phyloP scores from a whole-genome alignment of 1,139 yeast species.

The Kodamaea alishanica region DNA sequence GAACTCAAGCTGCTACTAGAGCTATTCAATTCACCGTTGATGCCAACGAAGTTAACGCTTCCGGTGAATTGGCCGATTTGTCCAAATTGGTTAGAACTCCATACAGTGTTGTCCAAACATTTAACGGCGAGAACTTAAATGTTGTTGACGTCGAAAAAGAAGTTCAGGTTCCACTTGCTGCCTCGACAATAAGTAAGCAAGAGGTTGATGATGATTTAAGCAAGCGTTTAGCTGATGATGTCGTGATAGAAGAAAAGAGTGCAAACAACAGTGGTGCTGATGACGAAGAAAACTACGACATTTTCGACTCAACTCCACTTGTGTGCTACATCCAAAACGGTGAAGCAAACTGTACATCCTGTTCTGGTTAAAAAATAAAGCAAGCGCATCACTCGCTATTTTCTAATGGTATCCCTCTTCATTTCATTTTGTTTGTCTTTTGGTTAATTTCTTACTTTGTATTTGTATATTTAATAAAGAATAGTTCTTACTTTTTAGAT shows the following conservation, averaged over 20 bases:
- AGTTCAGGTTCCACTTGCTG: slow-evolving; percentile 6
- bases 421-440: slow-evolving; percentile 5
- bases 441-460: too few relatives aligned
- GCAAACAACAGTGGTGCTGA: slow-evolving; percentile 3
- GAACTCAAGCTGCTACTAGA: slow-evolving; percentile 62
- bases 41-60: slow-evolving; percentile 26
- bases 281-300: slow-evolving; percentile 17
- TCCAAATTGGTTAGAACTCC: slow-evolving; percentile 9
- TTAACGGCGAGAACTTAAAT: slow-evolving; percentile 7
- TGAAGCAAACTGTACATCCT: slow-evolving; percentile 43
- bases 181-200: background rate
- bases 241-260: slow-evolving; percentile 9
- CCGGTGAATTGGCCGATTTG: slow-evolving; percentile 10
- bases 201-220: slow-evolving; percentile 6
- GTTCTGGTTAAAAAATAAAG: slow-evolving; percentile 35
- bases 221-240: slow-evolving; percentile 8
- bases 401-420: too few relatives aligned
- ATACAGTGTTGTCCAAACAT: slow-evolving; percentile 7
- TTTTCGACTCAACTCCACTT: slow-evolving; percentile 34
- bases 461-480: background rate
- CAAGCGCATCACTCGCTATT: background rate
- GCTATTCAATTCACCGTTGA: slow-evolving; percentile 62
- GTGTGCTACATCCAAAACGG: slow-evolving; percentile 34
- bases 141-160: slow-evolving; percentile 7
- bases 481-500: slow-evolving; percentile 11